Percentiles rank a stretch among this genome's conserved stretches.
These are phyloP conservation scores for Asterophora lycoperdoides DNA, from an alignment of 768 basidiomycete species.

Conservation along the genomic window DNA sequence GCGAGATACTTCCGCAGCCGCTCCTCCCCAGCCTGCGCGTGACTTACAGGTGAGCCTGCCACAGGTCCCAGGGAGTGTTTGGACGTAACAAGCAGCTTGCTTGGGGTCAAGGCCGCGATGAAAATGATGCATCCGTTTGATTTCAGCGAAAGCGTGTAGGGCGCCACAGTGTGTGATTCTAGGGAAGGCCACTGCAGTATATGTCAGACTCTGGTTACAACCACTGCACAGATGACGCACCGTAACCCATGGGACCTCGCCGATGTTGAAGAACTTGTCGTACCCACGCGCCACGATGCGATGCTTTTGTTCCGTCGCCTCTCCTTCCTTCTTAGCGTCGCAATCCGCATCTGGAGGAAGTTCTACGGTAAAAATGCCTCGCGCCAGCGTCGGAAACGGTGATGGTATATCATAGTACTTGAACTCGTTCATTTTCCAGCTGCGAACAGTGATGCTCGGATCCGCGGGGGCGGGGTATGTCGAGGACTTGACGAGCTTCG, in stretches of 20 bases:
- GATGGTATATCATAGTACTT: slow-evolving; percentile 88
- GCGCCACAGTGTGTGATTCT: slow-evolving; percentile 61
- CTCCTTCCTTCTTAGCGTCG: slow-evolving; percentile 3
- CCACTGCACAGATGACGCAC: slow-evolving; percentile 39
- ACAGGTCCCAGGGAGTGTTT: slow-evolving; percentile 84
- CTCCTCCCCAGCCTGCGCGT: slow-evolving; percentile 77
- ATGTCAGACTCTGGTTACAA: not conserved
- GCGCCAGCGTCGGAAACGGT: slow-evolving; percentile 91
- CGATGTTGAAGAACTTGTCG: slow-evolving; percentile 99
- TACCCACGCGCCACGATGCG: slow-evolving; percentile 88
- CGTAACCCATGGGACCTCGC: slow-evolving; percentile 92
- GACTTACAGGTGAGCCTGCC: slow-evolving; percentile 43
- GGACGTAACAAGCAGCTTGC: slow-evolving; percentile 78
- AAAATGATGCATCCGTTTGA: slow-evolving; percentile 98
- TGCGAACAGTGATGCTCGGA: slow-evolving; percentile 52
- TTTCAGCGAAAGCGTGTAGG: slow-evolving; percentile 87
- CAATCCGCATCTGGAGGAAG: slow-evolving; percentile 22
- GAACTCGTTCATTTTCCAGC: slow-evolving; percentile 99
- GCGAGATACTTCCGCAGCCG: slow-evolving; percentile 77
- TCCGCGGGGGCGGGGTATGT: slow-evolving; percentile 55
- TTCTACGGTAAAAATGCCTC: slow-evolving; percentile 80
- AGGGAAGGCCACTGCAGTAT: slow-evolving; percentile 67
- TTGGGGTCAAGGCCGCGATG: slow-evolving; percentile 75
- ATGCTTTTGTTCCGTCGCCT: slow-evolving; percentile 25
- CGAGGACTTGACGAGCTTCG: slow-evolving; percentile 63